Conservation (phyloP, 208 protist genomes). For the Leishmania tarentolae region DNA sequence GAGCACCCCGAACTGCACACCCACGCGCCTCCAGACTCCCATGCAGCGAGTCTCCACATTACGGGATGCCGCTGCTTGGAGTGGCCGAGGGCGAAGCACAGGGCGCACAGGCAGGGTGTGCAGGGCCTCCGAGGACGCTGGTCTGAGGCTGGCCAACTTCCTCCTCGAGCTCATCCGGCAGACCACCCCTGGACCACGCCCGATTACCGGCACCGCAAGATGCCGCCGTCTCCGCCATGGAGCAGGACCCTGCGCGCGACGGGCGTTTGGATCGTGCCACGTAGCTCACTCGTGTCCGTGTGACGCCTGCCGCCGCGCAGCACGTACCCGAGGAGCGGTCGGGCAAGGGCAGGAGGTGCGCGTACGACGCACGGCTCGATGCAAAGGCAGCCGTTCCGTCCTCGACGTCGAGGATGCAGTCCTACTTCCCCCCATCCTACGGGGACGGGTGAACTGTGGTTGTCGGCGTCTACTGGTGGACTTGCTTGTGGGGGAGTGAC, state of each 20-base stretch:
- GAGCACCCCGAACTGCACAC: background rate
- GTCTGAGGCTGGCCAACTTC: background rate
- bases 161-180: background rate
- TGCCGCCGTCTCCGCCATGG: no score
- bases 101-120: background rate
- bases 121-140: no score
- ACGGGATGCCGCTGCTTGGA: no score
- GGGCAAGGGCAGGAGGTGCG: background rate
- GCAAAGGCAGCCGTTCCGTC: background rate
- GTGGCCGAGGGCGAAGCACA: no score
- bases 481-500: background rate
- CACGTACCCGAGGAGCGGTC: background rate
- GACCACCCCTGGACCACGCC: background rate
- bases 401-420: background rate
- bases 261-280: background rate
- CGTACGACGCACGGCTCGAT: background rate
- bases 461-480: background rate
- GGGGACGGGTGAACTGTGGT: background rate
- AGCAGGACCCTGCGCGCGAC: background rate
- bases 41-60: no score
- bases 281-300: background rate
- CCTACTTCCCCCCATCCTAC: background rate
- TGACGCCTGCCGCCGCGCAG: background rate
- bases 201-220: background rate
- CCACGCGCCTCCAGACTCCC: background rate